Percentiles rank a stretch among this genome's conserved stretches.
These are phyloP conservation scores for Venturia oleaginea DNA, from an alignment of 2,329 filamentous ascomycete genomes.

Conservation along the genomic window DNA sequence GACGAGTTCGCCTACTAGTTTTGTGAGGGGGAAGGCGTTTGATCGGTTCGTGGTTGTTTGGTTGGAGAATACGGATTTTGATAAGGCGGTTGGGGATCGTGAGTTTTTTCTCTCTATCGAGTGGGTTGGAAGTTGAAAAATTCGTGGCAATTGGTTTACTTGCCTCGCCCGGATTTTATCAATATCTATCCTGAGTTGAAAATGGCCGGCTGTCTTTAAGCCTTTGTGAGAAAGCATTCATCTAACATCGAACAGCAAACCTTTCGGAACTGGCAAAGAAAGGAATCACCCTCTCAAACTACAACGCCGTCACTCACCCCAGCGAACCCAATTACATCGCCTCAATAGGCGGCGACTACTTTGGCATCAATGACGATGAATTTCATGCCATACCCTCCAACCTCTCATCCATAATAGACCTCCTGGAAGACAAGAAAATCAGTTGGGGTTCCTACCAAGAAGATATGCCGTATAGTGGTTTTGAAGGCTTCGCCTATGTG, in stretches of 20 bases:
- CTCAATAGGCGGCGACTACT: constrained; percentile 60
- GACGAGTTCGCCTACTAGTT: constrained; percentile 50
- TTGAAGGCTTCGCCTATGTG: constrained; percentile 52
- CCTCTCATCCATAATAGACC: constrained; percentile 31
- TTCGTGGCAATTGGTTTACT: no score
- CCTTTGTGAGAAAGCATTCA: neutral
- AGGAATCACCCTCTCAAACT: constrained; percentile 51
- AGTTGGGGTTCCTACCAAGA: constrained; percentile 61
- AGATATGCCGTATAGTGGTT: constrained; percentile 67
- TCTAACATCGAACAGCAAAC: constrained; percentile 11
- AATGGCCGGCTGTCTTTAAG: neutral
- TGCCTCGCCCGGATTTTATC: no score
- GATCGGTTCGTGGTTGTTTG: constrained; percentile 65
- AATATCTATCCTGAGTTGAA: neutral
- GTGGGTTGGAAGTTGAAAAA: neutral
- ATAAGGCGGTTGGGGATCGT: constrained; percentile 53
- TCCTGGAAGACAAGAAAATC: constrained; percentile 33
- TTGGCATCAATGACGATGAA: constrained; percentile 61
- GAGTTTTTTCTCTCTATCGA: constrained; percentile 22
- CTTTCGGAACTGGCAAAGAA: constrained; percentile 44
- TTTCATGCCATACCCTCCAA: constrained; percentile 41
- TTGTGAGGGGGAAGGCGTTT: constrained; percentile 63
- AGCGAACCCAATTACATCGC: constrained; percentile 70
- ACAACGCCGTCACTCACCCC: constrained; percentile 57
- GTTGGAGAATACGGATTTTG: constrained; percentile 67